A percentile compares a stretch with the other conserved stretches of the same genome.
phyloP scores from a whole-genome alignment of 371 early-diverging fungal genomes.

The Choanephora cucurbitarum region DNA sequence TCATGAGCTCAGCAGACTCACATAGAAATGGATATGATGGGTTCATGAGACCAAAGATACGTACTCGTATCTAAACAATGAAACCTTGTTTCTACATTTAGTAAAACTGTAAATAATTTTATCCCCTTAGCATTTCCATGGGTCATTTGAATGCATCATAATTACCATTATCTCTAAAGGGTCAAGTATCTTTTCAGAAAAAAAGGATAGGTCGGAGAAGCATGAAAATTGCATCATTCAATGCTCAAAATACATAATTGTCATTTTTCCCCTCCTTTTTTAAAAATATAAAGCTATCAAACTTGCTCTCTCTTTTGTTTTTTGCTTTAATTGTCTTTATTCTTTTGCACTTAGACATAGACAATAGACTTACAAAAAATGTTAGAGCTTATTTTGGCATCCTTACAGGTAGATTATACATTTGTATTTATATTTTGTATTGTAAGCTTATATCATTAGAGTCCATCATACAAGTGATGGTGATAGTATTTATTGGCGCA shows the following conservation, averaged over 20 bases:
- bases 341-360: too few species aligned
- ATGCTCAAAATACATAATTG: slow-evolving; percentile 18
- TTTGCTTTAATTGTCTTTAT: background rate
- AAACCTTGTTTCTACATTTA: too few species aligned
- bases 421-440: background rate
- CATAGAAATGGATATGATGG: too few species aligned
- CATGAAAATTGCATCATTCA: slow-evolving; percentile 17
- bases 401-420: slow-evolving; percentile 21
- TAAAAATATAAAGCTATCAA: background rate
- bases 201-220: background rate
- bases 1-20: too few species aligned
- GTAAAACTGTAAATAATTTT: too few species aligned
- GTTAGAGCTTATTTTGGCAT: slow-evolving; percentile 23
- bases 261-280: background rate
- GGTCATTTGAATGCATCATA: too few species aligned
- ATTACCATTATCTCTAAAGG: too few species aligned
- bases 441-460: slow-evolving; percentile 12
- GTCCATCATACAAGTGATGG: slow-evolving; percentile 65
- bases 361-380: slow-evolving; percentile 5
- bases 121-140: too few species aligned
- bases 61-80: too few species aligned
- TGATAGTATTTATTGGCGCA: slow-evolving; percentile 54
- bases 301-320: background rate
- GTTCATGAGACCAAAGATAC: too few species aligned
- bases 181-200: too few species aligned